Base-by-base conservation (phyloP, 768 basidiomycete genomes). In the Suillus lakei region DNA sequence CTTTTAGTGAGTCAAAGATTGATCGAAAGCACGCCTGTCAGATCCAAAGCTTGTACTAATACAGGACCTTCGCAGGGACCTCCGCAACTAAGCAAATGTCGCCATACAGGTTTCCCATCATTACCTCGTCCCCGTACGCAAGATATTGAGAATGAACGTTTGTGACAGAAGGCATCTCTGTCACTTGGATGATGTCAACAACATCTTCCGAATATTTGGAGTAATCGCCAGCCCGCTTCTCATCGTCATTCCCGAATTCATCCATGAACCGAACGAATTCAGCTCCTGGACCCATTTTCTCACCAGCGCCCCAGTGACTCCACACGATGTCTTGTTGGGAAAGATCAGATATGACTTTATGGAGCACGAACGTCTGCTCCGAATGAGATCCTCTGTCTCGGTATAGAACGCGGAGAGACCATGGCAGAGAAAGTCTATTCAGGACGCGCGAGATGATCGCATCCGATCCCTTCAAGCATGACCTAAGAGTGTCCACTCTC, bases 401-500 rank as follows among this genome's bases (percentile, higher is more conserved):
- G 55, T 77, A 76, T 6, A 74, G 34, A 4, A 69, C 69, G 60
- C 68, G 68, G 43, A 78, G 46, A 15, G 66, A 50, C 46, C 66
- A 64, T 3, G 70, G 34, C 12, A 77, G 62, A 3, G 43, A 60
- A 2, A 78, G 68, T 0, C 61, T 38, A 7, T 64, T 38, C 48
- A 76, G 73, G 26, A 68, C 64, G 12, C 67, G 61, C 26, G 64
- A 55, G 28, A 78, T 61, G 8, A 68, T 62, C 5, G 72, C 77
- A 44, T 81, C 78, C 8, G 41, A 68, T 2, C 78, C 78, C 66
- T 79, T 79, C 30, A 80, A 68, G 30, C 66, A 69, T 4, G 59
- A 64, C 36, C 48, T 30, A 10, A 78, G 41, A 15, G 64, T 38
- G 2, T 67, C 46, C 13, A 76, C 63, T 2, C 50, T 60, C 64